phyloP scores from a whole-genome alignment of 163 green algal species.

The Scenedesmus sp. region DNA sequence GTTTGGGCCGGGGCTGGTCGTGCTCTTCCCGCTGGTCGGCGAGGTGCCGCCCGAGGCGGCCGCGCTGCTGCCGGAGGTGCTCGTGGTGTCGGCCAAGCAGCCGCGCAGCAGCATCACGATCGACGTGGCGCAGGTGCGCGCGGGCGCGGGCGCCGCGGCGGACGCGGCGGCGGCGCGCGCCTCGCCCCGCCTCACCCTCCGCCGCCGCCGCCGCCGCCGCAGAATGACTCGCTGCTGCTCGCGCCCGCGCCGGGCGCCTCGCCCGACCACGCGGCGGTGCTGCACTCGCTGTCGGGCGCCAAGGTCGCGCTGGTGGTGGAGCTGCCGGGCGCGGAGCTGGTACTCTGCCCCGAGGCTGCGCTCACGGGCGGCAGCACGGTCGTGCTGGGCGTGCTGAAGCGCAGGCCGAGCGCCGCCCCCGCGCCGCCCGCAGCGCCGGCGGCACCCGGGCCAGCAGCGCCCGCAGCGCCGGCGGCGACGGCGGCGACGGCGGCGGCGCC shows the following conservation, averaged over 20 bases:
- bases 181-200: no score
- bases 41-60: conserved; percentile 1
- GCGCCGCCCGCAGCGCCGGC: no score
- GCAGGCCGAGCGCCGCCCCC: no score
- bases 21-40: conserved; percentile 12
- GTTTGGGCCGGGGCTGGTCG: not conserved
- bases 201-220: not conserved
- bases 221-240: conserved; percentile 20
- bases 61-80: conserved; percentile 13
- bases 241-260: not conserved
- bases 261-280: conserved; percentile 4
- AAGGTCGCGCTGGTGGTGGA: conserved; percentile 32
- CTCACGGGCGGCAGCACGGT: not conserved
- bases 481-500: no score
- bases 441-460: no score
- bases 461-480: no score
- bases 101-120: conserved; percentile 13
- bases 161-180: no score
- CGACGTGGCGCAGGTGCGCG: not conserved
- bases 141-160: no score
- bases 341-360: conserved; percentile 19
- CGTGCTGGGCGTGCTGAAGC: conserved; percentile 11
- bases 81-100: conserved; percentile 21
- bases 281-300: conserved; percentile 1
- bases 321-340: conserved; percentile 10